phyloP scores from a whole-genome alignment of 2,329 filamentous ascomycete species.

The Alternaria sp. region DNA sequence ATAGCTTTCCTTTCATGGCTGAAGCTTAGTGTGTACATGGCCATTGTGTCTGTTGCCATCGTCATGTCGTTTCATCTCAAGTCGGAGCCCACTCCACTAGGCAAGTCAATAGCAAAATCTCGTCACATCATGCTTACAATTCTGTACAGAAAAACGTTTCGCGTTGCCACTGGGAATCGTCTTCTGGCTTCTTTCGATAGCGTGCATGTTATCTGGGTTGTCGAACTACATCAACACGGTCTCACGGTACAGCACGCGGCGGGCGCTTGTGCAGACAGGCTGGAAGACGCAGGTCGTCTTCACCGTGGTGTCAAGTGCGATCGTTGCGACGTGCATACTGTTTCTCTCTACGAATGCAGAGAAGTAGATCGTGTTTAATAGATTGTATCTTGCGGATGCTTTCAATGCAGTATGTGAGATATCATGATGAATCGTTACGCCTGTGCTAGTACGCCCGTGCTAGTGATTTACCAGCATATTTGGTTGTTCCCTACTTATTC shows the following conservation, averaged over 20 bases:
- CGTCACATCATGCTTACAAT: not conserved
- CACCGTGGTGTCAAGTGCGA: slow-evolving; percentile 49
- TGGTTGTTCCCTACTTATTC: not conserved
- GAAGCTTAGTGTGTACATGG: slow-evolving; percentile 86
- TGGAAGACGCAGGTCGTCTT: slow-evolving; percentile 87
- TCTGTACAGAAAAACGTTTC: slow-evolving; percentile 71
- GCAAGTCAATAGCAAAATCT: slow-evolving; percentile 12
- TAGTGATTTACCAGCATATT: not conserved
- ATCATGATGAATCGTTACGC: slow-evolving; percentile 1
- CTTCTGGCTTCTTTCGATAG: slow-evolving; percentile 83
- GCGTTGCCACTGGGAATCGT: slow-evolving; percentile 83
- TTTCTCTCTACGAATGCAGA: slow-evolving; percentile 51
- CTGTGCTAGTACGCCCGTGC: not conserved
- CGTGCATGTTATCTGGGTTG: slow-evolving; percentile 78
- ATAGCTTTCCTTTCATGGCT: slow-evolving; percentile 85
- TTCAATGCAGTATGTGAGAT: not conserved
- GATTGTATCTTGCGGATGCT: not conserved
- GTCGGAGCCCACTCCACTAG: slow-evolving; percentile 60
- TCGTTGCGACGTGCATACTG: slow-evolving; percentile 51
- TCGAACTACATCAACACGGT: slow-evolving; percentile 87
- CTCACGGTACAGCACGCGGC: slow-evolving; percentile 77
- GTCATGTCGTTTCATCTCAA: slow-evolving; percentile 93
- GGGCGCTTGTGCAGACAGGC: slow-evolving; percentile 88
- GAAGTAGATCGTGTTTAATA: slow-evolving; percentile 16
- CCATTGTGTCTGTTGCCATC: slow-evolving; percentile 87